Evolutionary conservation across 352 stramenopile species (phyloP), one percentile per base, ranked within the genome.

Genomic region (Globisporangium radiosum): DNA sequence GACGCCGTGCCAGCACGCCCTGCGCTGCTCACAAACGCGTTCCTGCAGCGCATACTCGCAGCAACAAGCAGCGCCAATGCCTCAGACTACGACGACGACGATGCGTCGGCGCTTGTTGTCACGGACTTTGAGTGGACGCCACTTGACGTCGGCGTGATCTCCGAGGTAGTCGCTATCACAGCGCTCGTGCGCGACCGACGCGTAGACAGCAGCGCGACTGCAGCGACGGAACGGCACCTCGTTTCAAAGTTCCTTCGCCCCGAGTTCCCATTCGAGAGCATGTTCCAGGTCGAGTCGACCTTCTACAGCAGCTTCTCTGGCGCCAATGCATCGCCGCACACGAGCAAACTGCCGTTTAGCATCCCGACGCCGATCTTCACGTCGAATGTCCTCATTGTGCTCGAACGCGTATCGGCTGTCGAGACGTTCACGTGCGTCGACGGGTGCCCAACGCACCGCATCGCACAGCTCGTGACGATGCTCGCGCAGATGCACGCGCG

Each of bases 91-190:
- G 56, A 55, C 7, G 60, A 61, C 40, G 57, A 64, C 10, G 63
- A 51, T 4, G 59, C n/a, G 8, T n/a, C 45, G 25, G 45, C 15
- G 45, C 45, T 75, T 48, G 59, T 53, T 8, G 70, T 88, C n/a
- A 39, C 56, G 17, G 60, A 65, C 47, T 87, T 89, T 62, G 61
- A 83, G 11, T 88, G 79, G 77, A 65, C 72, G 48, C 60, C 76
- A 36, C 80, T 93, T 67, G 85, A 91, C 60, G 62, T 87, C 10
- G 84, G 84, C 17, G 84, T 93, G 36, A 87, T 93, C 60, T 88
- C 81, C 6, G 78, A 90, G 43, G 84, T 93, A 14, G 79, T 90
- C 33, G 69, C 72, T 11, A 71, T 88, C 44, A 62, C 59, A 0
- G 69, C 78, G 33, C 47, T 63, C 36, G 56, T 91, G 14, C 25